These are phyloP conservation scores for Novymonas esmeraldas DNA, from an alignment of 208 protist species.

Conservation along the genomic window DNA sequence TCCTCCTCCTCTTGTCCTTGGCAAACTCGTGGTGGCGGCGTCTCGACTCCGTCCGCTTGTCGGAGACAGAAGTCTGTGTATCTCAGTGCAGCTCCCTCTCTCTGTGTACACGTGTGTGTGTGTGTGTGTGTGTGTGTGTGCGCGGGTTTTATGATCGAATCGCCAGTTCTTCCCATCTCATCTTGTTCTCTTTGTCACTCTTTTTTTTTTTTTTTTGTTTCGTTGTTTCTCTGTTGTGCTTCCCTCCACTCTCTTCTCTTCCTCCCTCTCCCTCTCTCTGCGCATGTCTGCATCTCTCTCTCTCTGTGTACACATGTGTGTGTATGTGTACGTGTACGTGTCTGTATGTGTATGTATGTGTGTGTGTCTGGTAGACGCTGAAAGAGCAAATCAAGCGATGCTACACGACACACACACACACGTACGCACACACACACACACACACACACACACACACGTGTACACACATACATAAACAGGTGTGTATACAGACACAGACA, in stretches of 20 bases:
- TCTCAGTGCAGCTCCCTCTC: neutral
- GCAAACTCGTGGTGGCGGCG: too few relatives aligned
- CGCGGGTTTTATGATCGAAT: neutral
- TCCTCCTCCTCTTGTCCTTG: too few relatives aligned
- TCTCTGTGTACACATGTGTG: slow-evolving; percentile 1
- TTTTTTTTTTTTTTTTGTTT: neutral
- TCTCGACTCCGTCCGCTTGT: too few relatives aligned
- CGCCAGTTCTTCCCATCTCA: neutral
- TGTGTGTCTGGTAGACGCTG: neutral
- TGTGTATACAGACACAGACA: too few relatives aligned
- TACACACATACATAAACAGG: too few relatives aligned
- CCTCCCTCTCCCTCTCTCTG: neutral
- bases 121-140: neutral
- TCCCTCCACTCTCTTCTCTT: neutral
- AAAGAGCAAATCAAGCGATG: neutral
- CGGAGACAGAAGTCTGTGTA: neutral
- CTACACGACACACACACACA: too few relatives aligned
- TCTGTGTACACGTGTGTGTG: neutral
- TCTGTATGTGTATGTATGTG: slow-evolving; percentile 5
- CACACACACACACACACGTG: too few relatives aligned
- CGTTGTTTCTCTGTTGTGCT: neutral
- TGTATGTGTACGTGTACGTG: slow-evolving; percentile 2
- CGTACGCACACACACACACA: too few relatives aligned
- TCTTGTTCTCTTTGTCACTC: neutral
- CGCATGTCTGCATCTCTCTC: neutral